Evolutionary conservation across 192 early-diverging fungal species (phyloP).

Genomic region (Coemansia furcata): DNA sequence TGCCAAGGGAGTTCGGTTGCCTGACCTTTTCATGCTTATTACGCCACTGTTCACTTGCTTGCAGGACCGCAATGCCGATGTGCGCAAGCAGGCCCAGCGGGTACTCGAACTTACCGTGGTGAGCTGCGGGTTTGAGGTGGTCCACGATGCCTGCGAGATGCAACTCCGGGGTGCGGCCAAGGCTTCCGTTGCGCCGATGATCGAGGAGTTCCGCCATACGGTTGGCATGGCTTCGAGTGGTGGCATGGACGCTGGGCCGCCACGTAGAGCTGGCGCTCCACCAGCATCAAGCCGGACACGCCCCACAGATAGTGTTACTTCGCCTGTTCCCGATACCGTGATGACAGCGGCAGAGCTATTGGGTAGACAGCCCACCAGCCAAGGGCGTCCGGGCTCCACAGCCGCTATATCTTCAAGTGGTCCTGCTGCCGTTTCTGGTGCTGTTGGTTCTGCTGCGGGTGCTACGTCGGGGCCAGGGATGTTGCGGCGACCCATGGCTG

Average conservation of each 20-base stretch:
- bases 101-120: constrained; percentile 66
- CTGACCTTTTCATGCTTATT: constrained; percentile 66
- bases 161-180: constrained; percentile 78
- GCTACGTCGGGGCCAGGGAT: constrained; percentile 22
- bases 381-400: background rate
- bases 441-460: background rate
- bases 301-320: constrained; percentile 20
- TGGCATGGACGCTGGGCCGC: background rate
- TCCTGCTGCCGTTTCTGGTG: background rate
- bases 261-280: constrained; percentile 12
- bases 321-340: constrained; percentile 40
- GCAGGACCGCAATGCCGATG: constrained; percentile 86
- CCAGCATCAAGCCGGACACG: constrained; percentile 1
- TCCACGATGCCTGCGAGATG: constrained; percentile 61
- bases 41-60: constrained; percentile 74
- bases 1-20: constrained; percentile 38
- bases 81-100: constrained; percentile 80
- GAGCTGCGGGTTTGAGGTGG: constrained; percentile 68
- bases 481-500: constrained; percentile 51
- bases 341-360: constrained; percentile 52
- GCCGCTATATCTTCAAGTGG: background rate
- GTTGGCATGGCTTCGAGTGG: constrained; percentile 17
- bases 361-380: constrained; percentile 20
- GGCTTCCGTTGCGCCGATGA: constrained; percentile 69
- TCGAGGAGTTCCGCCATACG: constrained; percentile 65